phyloP scores from a whole-genome alignment of 2,329 filamentous ascomycete species.

The Colletotrichum lindemuthianum region DNA sequence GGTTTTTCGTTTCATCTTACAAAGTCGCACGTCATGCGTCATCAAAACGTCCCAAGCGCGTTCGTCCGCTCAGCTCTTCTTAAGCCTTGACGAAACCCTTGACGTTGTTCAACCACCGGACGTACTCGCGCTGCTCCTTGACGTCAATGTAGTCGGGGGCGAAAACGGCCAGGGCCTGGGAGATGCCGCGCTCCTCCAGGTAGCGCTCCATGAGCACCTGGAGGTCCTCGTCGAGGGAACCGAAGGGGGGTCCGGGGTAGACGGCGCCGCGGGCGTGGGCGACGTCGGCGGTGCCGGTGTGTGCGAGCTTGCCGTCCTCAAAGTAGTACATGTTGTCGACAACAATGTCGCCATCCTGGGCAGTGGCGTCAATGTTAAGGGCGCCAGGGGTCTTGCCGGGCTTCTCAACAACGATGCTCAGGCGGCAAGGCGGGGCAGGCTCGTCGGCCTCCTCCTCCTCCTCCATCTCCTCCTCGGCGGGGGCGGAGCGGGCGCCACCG shows the following conservation, averaged over 20 bases:
- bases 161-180: conserved; percentile 86
- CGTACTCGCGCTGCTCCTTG: conserved; percentile 99
- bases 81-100: conserved; percentile 85
- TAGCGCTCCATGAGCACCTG: conserved; percentile 93
- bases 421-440: conserved; percentile 78
- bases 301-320: conserved; percentile 79
- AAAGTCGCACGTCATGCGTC: conserved; percentile 29
- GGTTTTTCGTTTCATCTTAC: conserved; percentile 33
- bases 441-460: conserved; percentile 58
- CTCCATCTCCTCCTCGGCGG: conserved; percentile 62
- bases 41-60: conserved; percentile 16
- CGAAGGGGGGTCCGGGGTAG: conserved; percentile 92
- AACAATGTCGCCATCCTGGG: conserved; percentile 85
- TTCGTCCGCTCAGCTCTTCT: conserved; percentile 26
- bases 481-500: conserved; percentile 59
- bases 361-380: conserved; percentile 85
- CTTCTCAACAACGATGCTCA: conserved; percentile 92
- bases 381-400: conserved; percentile 76
- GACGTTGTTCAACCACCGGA: conserved; percentile 87
- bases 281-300: conserved; percentile 78
- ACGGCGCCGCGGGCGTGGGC: conserved; percentile 79
- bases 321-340: conserved; percentile 94
- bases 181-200: conserved; percentile 93
- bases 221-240: conserved; percentile 94
- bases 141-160: conserved; percentile 95